Percentiles rank a stretch among this genome's conserved stretches.
These are phyloP conservation scores for Gnaphalium uliginosum DNA, from an alignment of 129 eudicot genomes.

Conservation along the genomic window DNA sequence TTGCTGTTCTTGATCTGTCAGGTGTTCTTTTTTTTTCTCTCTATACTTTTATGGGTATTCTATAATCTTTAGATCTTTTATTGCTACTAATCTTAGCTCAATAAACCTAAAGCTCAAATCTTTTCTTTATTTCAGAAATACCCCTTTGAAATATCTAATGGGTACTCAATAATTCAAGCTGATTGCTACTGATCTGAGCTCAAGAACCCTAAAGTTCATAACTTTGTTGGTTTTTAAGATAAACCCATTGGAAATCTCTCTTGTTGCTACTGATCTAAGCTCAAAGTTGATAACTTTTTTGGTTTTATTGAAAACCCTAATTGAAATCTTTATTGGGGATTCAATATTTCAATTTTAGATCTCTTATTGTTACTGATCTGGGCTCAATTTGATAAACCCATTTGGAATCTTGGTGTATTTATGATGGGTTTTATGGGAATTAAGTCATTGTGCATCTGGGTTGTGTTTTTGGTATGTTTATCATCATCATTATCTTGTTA, in stretches of 20 bases:
- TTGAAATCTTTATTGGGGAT: not conserved
- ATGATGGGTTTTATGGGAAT: slow-evolving; percentile 44
- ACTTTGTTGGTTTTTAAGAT: not conserved
- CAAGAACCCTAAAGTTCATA: not conserved
- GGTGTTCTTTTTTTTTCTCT: slow-evolving; percentile 33
- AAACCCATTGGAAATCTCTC: not conserved
- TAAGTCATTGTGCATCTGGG: slow-evolving; percentile 37
- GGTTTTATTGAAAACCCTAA: not conserved
- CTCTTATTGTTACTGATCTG: not conserved
- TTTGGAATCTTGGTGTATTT: not conserved
- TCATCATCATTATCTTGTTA: slow-evolving; percentile 19
- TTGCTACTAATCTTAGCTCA: not conserved
- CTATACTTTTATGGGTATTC: slow-evolving; percentile 17
- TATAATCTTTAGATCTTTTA: slow-evolving; percentile 13
- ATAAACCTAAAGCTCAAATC: slow-evolving; percentile 21
- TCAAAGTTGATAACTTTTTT: not conserved
- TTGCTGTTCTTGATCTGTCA: slow-evolving; percentile 37
- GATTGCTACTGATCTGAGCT: not conserved
- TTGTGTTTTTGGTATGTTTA: slow-evolving; percentile 31
- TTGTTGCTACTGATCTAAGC: not conserved
- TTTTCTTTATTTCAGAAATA: not conserved
- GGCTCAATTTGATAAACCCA: not conserved
- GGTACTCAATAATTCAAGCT: not conserved
- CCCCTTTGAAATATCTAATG: not conserved
- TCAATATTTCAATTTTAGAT: not conserved